Base-by-base conservation (phyloP, 2,329 filamentous ascomycete species). In the Colletotrichum aenigma region DNA sequence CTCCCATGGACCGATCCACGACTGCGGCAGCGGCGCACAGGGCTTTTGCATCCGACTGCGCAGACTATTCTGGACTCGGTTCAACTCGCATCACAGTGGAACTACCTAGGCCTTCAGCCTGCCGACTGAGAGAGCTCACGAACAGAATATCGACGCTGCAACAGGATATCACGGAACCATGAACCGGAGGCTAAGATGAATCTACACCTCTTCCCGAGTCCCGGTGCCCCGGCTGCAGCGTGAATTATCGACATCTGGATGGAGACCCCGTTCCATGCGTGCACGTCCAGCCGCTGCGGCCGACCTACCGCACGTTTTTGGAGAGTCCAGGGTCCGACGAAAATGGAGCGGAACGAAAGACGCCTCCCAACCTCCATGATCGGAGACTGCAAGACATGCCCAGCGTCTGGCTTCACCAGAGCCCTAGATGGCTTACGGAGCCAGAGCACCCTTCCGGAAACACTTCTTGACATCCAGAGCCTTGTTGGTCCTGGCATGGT, bases 281-380 rank as follows among this genome's bases (percentile, higher is more conserved):
- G 15, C 24, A 65, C 48, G 38, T 62, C 30, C 34, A 74, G 74
- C 74, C 60, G 70, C 74, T 52, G 15, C 26, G 34, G 48, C 66
- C 52, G 66, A 66, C 32, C 36, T 18, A 52, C 48, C 58, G 67
- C 61, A n/a, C 55, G 18, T 48, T 34, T 24, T 36, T 71, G 16
- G 13, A 66, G 26, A 56, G 66, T 32, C 64, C 52, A 74, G 70
- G 74, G 66, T 70, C 48, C 16, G 66, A 75, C 71, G 70, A 74
- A 76, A 76, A 76, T 73, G 30, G 71, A 70, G 74, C 71, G 70
- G 74, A 75, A 76, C 52, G n/a, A 34, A 67, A 34, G 64, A 56
- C 36, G 65, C 64, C 55, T 64, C 64, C 74, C 73, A 69, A n/a
- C 61, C 65, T 76, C 74, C 71, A 75, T 75, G 48, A 75, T 71